These are phyloP conservation scores for Nakaseomyces sp. DNA, from an alignment of 1,139 yeast species.

Conservation along the genomic window DNA sequence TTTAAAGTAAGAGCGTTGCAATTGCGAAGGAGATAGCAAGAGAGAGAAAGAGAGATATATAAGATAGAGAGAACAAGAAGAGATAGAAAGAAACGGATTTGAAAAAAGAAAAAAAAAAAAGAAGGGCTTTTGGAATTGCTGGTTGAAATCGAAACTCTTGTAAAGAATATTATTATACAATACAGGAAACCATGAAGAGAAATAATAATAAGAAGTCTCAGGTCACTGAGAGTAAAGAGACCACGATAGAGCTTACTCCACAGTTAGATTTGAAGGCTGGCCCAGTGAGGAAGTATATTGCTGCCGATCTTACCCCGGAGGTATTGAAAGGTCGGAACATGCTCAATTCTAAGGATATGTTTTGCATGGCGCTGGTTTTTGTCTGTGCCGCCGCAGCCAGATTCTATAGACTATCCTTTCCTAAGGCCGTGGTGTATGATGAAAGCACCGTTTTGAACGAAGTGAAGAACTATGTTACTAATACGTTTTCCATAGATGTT, in stretches of 20 bases:
- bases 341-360: constrained; percentile 31
- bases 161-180: too few relatives aligned
- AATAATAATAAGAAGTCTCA: not conserved
- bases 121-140: too few relatives aligned
- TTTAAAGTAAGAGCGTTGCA: too few relatives aligned
- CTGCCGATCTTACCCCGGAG: constrained; percentile 38
- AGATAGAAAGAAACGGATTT: too few relatives aligned
- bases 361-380: constrained; percentile 42
- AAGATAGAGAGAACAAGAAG: too few relatives aligned
- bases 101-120: too few relatives aligned
- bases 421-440: constrained; percentile 81
- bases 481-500: constrained; percentile 76
- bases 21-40: too few relatives aligned
- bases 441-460: constrained; percentile 78
- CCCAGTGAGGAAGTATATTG: constrained; percentile 33
- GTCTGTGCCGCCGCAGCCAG: constrained; percentile 49
- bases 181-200: not conserved
- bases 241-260: constrained; percentile 11
- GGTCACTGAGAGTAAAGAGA: not conserved
- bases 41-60: too few relatives aligned
- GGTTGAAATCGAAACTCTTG: too few relatives aligned
- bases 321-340: constrained; percentile 34
- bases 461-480: constrained; percentile 62
- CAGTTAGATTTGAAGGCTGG: constrained; percentile 38
- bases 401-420: constrained; percentile 51